These are phyloP conservation scores for Populus simonii DNA, from an alignment of 345 rosid genomes.

Conservation along the genomic window DNA sequence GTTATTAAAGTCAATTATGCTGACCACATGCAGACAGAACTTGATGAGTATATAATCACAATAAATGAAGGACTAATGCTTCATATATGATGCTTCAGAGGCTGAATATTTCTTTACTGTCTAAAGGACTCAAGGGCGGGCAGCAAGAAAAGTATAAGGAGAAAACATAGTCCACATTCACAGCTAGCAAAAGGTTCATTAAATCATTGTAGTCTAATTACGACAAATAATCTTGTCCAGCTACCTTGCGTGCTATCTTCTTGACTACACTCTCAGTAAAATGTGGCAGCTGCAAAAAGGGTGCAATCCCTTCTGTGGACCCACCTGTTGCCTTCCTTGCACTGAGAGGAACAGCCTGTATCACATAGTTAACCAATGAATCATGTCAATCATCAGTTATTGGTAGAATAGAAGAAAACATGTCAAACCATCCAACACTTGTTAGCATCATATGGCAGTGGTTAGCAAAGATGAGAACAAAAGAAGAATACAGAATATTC, in stretches of 20 bases:
- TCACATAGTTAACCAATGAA: slow-evolving; percentile 15
- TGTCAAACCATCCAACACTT: not conserved
- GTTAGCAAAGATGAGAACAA: not conserved
- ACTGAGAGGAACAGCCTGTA: slow-evolving; percentile 96
- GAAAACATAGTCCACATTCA: not conserved
- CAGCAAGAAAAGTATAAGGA: not conserved
- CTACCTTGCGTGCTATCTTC: slow-evolving; percentile 89
- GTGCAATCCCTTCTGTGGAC: slow-evolving; percentile 81
- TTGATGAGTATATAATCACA: not conserved
- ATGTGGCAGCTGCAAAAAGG: slow-evolving; percentile 94
- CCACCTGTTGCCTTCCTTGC: slow-evolving; percentile 87
- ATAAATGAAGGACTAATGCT: not conserved
- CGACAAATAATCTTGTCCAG: not conserved
- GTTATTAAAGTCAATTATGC: not conserved
- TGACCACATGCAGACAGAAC: not conserved
- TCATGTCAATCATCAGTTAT: not conserved
- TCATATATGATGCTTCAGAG: not conserved
- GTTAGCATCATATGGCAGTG: not conserved
- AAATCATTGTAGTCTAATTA: not conserved
- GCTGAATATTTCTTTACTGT: not conserved
- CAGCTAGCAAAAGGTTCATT: not conserved
- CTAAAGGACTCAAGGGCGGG: not conserved
- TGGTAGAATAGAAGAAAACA: not conserved
- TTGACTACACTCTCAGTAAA: slow-evolving; percentile 75
- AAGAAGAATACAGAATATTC: not conserved